Base-by-base conservation (phyloP, 2,329 filamentous ascomycete genomes). In the Penicillium brasilianum region DNA sequence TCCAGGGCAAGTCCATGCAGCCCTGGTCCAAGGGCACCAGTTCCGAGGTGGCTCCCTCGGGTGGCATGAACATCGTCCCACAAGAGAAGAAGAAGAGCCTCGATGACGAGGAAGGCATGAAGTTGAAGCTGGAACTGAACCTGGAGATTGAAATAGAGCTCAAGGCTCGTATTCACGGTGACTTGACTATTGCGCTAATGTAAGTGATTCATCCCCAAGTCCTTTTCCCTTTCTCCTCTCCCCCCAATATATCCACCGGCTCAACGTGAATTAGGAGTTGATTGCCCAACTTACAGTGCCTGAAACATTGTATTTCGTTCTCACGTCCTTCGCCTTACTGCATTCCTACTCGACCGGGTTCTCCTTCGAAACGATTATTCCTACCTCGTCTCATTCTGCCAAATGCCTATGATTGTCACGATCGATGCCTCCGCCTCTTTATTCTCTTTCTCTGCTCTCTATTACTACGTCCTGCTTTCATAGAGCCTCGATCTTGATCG, bases 151-250 rank as follows among this genome's bases (percentile, higher is more conserved):
- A 88, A 71, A 81, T 88, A 57, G 84, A 87, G 70, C 75, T 88
- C 50, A 88, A 88, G 78, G 85, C 85, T n/a, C 87, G 85, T 75
- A 87, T 88, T 66, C 85, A 87, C 65, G 85, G 85, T 76, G 85
- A 88, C 69, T 76, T 88, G 61, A 87, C 86, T n/a, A 71, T 88
- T 57, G 85, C 75, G 57, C 69, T 81, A 44, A 72, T 80, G 78
- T 80, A 76, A 74, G 78, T 78, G 48, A 4, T 36, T 14, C 9
- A 52, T 28, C 22, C 37, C 49, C 46, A 56, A 55, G 25, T 59
- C n/a, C 4, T 48, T 9, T 32, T 46, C 37, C 36, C 22, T 41
- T 16, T 60, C 14, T 36, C 13, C 56, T 13, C 6, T 9, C 11
- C n/a, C 28, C 51, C 43, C 54, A 30, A 51, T 9, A 48, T 50